phyloP scores from a whole-genome alignment of 805 yeast genomes.

The Maudiozyma saulgeensis region DNA sequence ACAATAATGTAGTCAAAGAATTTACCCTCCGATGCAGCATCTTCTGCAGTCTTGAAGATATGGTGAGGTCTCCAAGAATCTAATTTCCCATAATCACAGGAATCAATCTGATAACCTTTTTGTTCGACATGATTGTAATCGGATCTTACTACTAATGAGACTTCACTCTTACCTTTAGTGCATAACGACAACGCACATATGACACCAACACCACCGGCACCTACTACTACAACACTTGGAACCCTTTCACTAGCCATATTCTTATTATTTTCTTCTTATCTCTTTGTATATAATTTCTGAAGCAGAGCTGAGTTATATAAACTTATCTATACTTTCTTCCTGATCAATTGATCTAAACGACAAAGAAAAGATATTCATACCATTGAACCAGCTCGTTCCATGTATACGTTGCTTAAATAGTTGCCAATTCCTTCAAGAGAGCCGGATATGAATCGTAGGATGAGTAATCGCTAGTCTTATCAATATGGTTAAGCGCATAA shows the following conservation, averaged over 20 bases:
- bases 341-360: no score
- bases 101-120: constrained; percentile 50
- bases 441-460: no score
- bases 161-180: constrained; percentile 37
- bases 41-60: constrained; percentile 35
- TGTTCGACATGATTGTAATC: constrained; percentile 45
- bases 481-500: no score
- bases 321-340: no score
- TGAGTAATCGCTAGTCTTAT: no score
- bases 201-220: constrained; percentile 84
- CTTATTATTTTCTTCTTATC: neutral
- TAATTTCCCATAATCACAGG: constrained; percentile 52
- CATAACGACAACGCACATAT: constrained; percentile 59
- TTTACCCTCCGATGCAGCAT: constrained; percentile 34
- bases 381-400: no score
- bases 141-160: constrained; percentile 57
- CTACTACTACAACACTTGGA: constrained; percentile 49
- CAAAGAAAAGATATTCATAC: no score
- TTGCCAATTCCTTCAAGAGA: no score
- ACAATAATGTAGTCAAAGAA: constrained; percentile 52
- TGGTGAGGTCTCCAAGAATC: constrained; percentile 51
- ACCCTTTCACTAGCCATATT: neutral
- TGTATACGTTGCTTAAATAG: no score
- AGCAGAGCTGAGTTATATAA: no score
- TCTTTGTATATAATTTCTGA: no score